Conservation (phyloP, 2,329 filamentous ascomycete genomes). For the Fusarium sterilihyphosum region DNA sequence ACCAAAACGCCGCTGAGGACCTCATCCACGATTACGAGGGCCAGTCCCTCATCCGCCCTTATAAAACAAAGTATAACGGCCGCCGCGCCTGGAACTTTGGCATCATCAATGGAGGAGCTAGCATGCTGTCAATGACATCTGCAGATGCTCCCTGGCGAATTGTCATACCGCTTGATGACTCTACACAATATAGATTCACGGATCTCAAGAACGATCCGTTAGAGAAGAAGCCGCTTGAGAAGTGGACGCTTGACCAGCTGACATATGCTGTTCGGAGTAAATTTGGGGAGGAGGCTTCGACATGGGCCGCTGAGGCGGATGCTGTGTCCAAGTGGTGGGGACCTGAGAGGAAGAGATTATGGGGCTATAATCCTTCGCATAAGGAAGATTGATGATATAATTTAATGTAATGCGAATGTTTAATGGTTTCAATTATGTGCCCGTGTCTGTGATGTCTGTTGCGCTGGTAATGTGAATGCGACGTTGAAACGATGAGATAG, state of each 20-base stretch:
- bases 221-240: constrained; percentile 42
- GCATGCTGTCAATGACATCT: constrained; percentile 47
- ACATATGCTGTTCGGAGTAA: constrained; percentile 35
- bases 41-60: constrained; percentile 47
- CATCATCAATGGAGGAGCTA: constrained; percentile 48
- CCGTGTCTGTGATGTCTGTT: not conserved
- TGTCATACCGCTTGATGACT: constrained; percentile 46
- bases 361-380: constrained; percentile 32
- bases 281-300: constrained; percentile 31
- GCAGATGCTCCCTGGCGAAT: constrained; percentile 47
- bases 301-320: constrained; percentile 43
- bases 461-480: not conserved
- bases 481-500: not conserved
- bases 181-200: constrained; percentile 49
- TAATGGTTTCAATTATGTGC: not conserved
- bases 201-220: constrained; percentile 44
- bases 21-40: constrained; percentile 49
- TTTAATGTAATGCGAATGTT: constrained; percentile 23
- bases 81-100: constrained; percentile 49
- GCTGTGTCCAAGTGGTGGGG: constrained; percentile 37
- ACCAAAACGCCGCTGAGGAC: constrained; percentile 40
- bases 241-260: constrained; percentile 40
- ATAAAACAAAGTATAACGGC: constrained; percentile 38
- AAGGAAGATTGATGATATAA: constrained; percentile 8
- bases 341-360: constrained; percentile 36